Evolutionary conservation across 73 alveolate genomes (phyloP).

Genomic region (Uronychia binucleata): DNA sequence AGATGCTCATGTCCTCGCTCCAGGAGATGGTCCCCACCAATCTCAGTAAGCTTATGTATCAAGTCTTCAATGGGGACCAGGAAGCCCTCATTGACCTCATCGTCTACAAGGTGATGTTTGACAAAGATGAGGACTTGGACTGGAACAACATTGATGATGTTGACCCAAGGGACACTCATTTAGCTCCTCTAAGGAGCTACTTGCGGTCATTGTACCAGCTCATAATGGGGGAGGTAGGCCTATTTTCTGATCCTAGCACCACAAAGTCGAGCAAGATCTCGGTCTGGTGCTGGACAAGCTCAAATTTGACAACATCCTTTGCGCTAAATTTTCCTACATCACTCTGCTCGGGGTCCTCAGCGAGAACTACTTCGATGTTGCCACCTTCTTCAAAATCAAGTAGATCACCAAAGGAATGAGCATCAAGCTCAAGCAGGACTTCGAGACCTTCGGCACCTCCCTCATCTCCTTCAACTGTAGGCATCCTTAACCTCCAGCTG

Average conservation of each 20-base stretch:
- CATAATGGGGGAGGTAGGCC: background rate
- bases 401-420: background rate
- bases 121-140: too few relatives aligned
- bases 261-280: background rate
- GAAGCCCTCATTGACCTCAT: background rate
- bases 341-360: background rate
- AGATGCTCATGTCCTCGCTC: background rate
- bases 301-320: background rate
- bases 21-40: background rate
- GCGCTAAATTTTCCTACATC: background rate
- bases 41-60: background rate
- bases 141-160: too few relatives aligned
- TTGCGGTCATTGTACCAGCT: background rate
- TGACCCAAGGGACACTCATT: too few relatives aligned
- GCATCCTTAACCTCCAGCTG: too few relatives aligned
- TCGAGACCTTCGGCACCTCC: background rate
- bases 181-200: background rate
- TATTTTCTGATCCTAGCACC: background rate
- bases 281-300: background rate
- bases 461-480: background rate
- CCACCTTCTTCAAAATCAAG: background rate
- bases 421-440: background rate
- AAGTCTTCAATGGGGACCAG: constrained; percentile 1
- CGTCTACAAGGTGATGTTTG: too few relatives aligned
- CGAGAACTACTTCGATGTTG: background rate